These are phyloP conservation scores for Skeletonema potamos DNA, from an alignment of 108 stramenopile species.

Conservation along the genomic window DNA sequence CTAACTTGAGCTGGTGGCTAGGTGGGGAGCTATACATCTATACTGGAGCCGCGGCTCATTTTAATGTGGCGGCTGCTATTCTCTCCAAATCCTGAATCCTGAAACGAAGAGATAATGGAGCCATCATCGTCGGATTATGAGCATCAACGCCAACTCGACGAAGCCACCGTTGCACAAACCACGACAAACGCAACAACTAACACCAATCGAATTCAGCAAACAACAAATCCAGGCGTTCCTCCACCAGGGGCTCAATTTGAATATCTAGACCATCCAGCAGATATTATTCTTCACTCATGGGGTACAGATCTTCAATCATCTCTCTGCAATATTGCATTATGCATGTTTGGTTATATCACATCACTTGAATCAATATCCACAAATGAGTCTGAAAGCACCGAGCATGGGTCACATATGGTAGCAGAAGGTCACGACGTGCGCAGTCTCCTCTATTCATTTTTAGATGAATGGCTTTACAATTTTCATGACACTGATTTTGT, in stretches of 20 bases:
- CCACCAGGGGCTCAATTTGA: conserved; percentile 34
- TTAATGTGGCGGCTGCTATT: too few species aligned
- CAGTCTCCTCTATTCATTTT: conserved; percentile 55
- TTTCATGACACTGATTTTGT: conserved; percentile 59
- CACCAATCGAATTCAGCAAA: neutral
- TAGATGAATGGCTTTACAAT: conserved; percentile 74
- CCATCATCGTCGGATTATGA: neutral
- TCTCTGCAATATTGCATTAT: conserved; percentile 40
- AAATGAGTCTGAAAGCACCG: conserved; percentile 3
- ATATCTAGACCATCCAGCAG: conserved; percentile 83
- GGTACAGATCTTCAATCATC: conserved; percentile 47
- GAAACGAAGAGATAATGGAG: neutral
- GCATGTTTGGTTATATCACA: conserved; percentile 84
- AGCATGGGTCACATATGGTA: conserved; percentile 8
- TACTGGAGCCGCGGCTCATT: too few species aligned
- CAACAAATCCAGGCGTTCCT: conserved; percentile 16
- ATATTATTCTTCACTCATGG: conserved; percentile 79
- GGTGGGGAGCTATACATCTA: too few species aligned
- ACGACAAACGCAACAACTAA: neutral
- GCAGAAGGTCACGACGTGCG: conserved; percentile 55
- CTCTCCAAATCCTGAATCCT: too few species aligned
- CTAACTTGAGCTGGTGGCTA: too few species aligned
- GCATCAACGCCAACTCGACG: conserved; percentile 25
- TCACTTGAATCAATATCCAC: conserved; percentile 45
- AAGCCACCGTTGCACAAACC: conserved; percentile 8